Base-by-base conservation (phyloP, 371 early-diverging fungal genomes). In the Amoeboaphelidium occidentale region DNA sequence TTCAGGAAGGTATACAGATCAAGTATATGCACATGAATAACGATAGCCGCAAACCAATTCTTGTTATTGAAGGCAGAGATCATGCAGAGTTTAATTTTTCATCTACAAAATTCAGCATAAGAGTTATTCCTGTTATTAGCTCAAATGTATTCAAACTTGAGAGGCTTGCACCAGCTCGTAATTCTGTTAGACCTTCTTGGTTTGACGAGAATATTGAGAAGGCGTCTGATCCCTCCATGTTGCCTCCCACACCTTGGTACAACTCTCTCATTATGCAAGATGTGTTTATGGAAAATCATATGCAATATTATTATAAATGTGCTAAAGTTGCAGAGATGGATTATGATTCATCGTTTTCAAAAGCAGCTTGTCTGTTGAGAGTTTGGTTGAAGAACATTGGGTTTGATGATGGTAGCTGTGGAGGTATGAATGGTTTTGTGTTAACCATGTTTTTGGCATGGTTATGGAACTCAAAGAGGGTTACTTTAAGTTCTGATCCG, bases 311-410 rank as follows among this genome's bases (percentile, higher is more conserved):
- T 21, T 76, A 84, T 53, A n/a, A n/a, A n/a, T n/a, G n/a, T n/a
- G n/a, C n/a, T n/a, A n/a, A n/a, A n/a, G n/a, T n/a, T n/a, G 39
- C n/a, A n/a, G 17, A 39, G 17, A 12, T 39, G 39, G 39, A 39
- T 12, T 39, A 39, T 12, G 17, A n/a, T n/a, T n/a, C n/a, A 49
- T 54, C 71, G 2, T 81, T 74, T 21, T 84, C 91, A 56, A 66
- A 65, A 25, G 81, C 84, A 46, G 89, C 84, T 0, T 71, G 76
- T 23, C 53, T 79, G 27, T 58, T 93, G 27, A 82, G 80, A 55
- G 71, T 80, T 1, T 93, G 91, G 91, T 63, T 81, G 0, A 61
- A 67, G 27, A 89, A 89, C 60, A 74, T 87, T 55, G 75, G 72
- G 23, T 53, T 25, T 75, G 24, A 23, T n/a, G n/a, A n/a, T 27